These are phyloP conservation scores for Rhododendron ovatum DNA, from an alignment of 148 eudicot species.

Conservation along the genomic window DNA sequence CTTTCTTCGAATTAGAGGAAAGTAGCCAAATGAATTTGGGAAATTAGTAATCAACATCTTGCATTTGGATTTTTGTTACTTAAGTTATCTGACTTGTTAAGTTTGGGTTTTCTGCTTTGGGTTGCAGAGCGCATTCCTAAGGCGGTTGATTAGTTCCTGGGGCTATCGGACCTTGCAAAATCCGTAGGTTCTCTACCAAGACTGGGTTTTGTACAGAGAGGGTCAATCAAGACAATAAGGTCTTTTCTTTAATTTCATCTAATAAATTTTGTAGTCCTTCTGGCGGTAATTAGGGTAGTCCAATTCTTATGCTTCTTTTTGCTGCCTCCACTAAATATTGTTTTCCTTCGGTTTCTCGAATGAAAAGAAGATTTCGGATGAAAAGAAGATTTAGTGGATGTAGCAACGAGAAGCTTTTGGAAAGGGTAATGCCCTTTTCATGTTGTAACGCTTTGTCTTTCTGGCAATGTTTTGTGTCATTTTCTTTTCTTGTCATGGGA, in stretches of 20 bases:
- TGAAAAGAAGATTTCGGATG: conserved; percentile 6
- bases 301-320: conserved; percentile 87
- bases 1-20: background rate
- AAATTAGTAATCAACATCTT: background rate
- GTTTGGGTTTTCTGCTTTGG: background rate
- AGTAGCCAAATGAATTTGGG: background rate
- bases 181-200: background rate
- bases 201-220: conserved; percentile 2
- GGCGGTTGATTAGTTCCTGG: background rate
- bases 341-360: conserved; percentile 25
- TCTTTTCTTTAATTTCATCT: background rate
- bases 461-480: background rate
- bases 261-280: background rate
- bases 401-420: conserved; percentile 91
- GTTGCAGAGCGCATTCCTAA: background rate
- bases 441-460: conserved; percentile 15
- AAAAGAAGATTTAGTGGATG: conserved; percentile 76
- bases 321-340: conserved; percentile 91
- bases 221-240: conserved; percentile 5
- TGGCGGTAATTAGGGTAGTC: conserved; percentile 20
- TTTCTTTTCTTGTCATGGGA: conserved; percentile 20
- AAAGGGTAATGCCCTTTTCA: conserved; percentile 44
- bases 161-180: background rate
- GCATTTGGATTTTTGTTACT: background rate
- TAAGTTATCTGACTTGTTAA: background rate